Base-by-base conservation (phyloP, 2,329 filamentous ascomycete genomes). In the Colletotrichum siamense region DNA sequence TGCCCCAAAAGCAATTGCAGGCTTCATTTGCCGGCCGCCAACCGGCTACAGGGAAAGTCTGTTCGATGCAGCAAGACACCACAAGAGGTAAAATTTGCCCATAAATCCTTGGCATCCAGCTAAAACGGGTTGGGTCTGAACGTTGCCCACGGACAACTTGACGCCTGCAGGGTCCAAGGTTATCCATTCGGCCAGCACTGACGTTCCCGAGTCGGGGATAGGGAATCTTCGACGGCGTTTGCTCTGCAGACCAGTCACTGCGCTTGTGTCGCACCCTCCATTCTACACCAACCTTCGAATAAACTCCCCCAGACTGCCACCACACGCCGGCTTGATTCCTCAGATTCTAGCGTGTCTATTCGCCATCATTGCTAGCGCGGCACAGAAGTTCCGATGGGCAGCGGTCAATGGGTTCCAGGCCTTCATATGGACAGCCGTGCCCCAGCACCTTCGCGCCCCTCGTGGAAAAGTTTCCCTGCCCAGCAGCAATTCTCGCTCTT, bases 141-240 rank as follows among this genome's bases (percentile, higher is more conserved):
- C 9, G 32, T n/a, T 61, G 22, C n/a, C 44, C 44, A 30, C 44
- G 39, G 65, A 26, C 44, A 24, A 44, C 28, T 52, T 72, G 73
- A 71, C 69, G 62, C 52, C 68, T 72, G 69, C 73, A 72, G 62
- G 73, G 68, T 63, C 69, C 55, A 67, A 66, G 36, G 52, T 52
- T 44, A 44, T 62, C 34, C 59, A 34, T 39, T 7, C n/a, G 52
- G 62, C 36, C 8, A 67, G 69, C 69, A 49, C 32, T 49, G 73
- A 73, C 61, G 30, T 55, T 66, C 44, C 55, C 63, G 22, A 32
- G 69, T 34, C 69, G 28, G 57, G 32, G 26, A 36, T 59, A 59
- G 63, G 16, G 49, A 28, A n/a, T n/a, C 2, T 24, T 24, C 6
- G 26, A 34, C 26, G 16, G 49, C 61, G 30, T n/a, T 55, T 63